Evolutionary conservation across 345 rosid species (phyloP), one percentile per base, ranked within the genome.

Genomic region (Salix dunnii): DNA sequence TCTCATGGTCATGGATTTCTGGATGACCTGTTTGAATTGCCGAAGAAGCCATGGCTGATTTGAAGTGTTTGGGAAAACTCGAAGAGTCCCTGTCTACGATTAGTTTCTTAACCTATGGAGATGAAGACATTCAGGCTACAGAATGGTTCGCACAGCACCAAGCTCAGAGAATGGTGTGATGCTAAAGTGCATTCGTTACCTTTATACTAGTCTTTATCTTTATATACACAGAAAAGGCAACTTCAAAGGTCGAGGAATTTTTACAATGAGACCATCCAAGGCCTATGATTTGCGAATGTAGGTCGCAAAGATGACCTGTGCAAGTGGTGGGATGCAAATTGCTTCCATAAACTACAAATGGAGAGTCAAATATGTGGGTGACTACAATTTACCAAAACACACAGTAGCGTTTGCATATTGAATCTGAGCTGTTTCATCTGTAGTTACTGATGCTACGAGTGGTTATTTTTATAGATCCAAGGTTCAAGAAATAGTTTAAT

Each of bases 41-140:
- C n/a, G 78, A 66, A 74, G 82, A 48, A 76, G 83, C 87, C 92
- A 85, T 79, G 62, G 82, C 86, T 79, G 28, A 81, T 77, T 91
- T 95, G 97, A 95, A 93, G 97, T 91, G 97, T 87, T 95, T 89
- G 96, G 96, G 91, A 75, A 90, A 95, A 95, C 94, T 77, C 73
- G 71, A 83, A 74, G 81, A 81, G 85, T 55, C 74, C 77, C 78
- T 83, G 73, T 76, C 77, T 40, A 68, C 35, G 25, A 6, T 28
- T 36, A n/a, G 35, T 43, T 33, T 76, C 75, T 83, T 46, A 2
- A 40, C 38, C 13, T 33, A 12, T 51, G 27, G 40, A 21, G n/a
- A 30, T 33, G 23, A 58, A 25, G 3, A 3, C 63, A 58, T 23
- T 23, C 16, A 12, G 14, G 25, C 28, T n/a, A 23, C 25, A 10